Base-by-base conservation (phyloP, 108 stramenopile species). In the Nitzschia inconspicua region DNA sequence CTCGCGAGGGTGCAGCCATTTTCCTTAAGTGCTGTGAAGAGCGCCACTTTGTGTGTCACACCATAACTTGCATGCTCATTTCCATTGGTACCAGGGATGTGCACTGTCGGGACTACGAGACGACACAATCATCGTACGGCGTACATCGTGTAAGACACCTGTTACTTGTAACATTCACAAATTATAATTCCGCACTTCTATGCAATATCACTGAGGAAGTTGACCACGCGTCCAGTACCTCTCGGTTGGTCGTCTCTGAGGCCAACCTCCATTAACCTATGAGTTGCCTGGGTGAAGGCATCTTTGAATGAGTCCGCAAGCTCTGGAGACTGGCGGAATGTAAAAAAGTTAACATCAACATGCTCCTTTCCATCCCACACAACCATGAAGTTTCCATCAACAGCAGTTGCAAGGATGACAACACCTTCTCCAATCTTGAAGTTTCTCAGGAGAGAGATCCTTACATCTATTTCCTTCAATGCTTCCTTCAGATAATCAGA, bases 301-400 rank as follows among this genome's bases (percentile, higher is more conserved):
- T 18, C 18, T 23, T 23, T 36, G 34, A 56, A 59, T 47, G 40
- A 7, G 23, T 59, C 37, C 14, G 29, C 22, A 25, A 59, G 48
- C 2, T 51, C 28, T 4, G 39, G 34, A 36, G 14, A 49, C 55
- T 86, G 78, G 44, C 70, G 63, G 23, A 68, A 71, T 9, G 75
- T 65, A 62, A 83, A 88, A 7, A 83, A 36, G 49, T 88, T 88
- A 22, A 83, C 53, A 40, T 81, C 75, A 27, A 88, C 50, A 32
- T 77, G 77, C 14, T 24, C 46, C 20, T 47, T 50, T 30, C 87
- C 87, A 63, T 88, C 87, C 83, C 84, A 88, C 13, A 80, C 72
- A 6, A 73, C 54, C 8, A 62, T 41, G 3, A 74, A 43, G 26
- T 58, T 72, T 19, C 73, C 83, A 35, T 47, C 50, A 1, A 51